A percentile compares a stretch with the other conserved stretches of the same genome.
Conservation (phyloP, 2,329 filamentous ascomycete species). For the Shiraia bambusicola region DNA sequence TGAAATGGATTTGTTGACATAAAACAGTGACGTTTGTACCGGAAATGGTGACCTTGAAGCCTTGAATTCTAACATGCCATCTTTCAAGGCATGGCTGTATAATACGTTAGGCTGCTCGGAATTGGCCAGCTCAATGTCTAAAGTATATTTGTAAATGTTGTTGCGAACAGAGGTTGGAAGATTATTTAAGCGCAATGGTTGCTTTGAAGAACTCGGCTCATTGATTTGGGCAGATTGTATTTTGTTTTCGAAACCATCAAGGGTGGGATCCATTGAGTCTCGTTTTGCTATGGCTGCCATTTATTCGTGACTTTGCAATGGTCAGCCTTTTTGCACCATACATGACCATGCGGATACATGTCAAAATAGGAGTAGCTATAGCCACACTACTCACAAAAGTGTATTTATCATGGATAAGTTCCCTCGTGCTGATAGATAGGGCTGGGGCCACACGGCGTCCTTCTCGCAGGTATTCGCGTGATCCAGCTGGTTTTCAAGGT, state of each 20-base stretch:
- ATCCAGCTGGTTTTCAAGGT: too few relatives aligned
- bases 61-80: slow-evolving; percentile 27
- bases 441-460: too few relatives aligned
- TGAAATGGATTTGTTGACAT: slow-evolving; percentile 28
- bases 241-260: slow-evolving; percentile 15
- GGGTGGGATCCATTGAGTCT: slow-evolving; percentile 37
- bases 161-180: slow-evolving; percentile 36
- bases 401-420: too few relatives aligned
- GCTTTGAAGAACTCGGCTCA: slow-evolving; percentile 24
- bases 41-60: slow-evolving; percentile 34
- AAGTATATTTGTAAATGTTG: slow-evolving; percentile 35
- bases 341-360: too few relatives aligned
- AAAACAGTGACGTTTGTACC: slow-evolving; percentile 27
- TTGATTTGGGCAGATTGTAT: slow-evolving; percentile 16
- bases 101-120: slow-evolving; percentile 31
- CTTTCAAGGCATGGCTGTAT: slow-evolving; percentile 27
- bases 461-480: too few relatives aligned
- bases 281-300: slow-evolving; percentile 20
- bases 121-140: slow-evolving; percentile 41
- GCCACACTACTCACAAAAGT: too few relatives aligned
- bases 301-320: too few relatives aligned
- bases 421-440: too few relatives aligned
- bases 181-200: slow-evolving; percentile 18
- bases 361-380: too few relatives aligned
- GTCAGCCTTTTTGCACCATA: too few relatives aligned